A percentile compares a stretch with the other conserved stretches of the same genome.
Evolutionary conservation across 2,329 filamentous ascomycete genomes (phyloP).

Genomic region (Onygena corvina): DNA sequence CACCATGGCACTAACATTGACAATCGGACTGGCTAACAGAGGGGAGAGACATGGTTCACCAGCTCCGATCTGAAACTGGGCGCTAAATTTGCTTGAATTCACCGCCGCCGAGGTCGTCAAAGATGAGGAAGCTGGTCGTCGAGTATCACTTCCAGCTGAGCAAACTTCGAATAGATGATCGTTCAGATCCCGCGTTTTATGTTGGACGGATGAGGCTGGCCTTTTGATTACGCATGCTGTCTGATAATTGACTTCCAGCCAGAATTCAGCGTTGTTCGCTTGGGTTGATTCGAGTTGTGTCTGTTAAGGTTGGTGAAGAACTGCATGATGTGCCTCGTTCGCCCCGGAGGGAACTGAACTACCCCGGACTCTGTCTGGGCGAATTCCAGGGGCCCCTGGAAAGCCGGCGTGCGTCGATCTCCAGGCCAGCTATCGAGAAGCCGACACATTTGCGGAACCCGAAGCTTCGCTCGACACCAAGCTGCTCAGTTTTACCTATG

Average conservation of each 20-base stretch:
- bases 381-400: not conserved
- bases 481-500: too few species aligned
- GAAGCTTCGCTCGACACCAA: too few species aligned
- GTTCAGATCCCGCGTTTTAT: too few species aligned
- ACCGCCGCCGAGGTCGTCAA: not conserved
- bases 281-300: not conserved
- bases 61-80: conserved; percentile 1
- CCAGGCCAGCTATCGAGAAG: not conserved
- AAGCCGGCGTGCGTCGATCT: not conserved
- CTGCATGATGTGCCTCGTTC: not conserved
- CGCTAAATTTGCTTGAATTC: conserved; percentile 2
- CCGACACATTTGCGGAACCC: too few species aligned
- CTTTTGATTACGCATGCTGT: not conserved
- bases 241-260: not conserved
- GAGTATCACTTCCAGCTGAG: too few species aligned
- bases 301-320: conserved; percentile 6
- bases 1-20: too few species aligned
- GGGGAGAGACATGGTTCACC: not conserved
- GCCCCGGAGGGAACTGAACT: too few species aligned
- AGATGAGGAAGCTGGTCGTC: not conserved
- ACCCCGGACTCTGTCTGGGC: not conserved
- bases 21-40: too few species aligned
- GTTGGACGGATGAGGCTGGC: not conserved
- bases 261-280: not conserved
- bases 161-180: too few species aligned